A percentile compares a stretch with the other conserved stretches of the same genome.
Conservation (phyloP, 257 asterid genomes). For the Nicotiana sylvestris region DNA sequence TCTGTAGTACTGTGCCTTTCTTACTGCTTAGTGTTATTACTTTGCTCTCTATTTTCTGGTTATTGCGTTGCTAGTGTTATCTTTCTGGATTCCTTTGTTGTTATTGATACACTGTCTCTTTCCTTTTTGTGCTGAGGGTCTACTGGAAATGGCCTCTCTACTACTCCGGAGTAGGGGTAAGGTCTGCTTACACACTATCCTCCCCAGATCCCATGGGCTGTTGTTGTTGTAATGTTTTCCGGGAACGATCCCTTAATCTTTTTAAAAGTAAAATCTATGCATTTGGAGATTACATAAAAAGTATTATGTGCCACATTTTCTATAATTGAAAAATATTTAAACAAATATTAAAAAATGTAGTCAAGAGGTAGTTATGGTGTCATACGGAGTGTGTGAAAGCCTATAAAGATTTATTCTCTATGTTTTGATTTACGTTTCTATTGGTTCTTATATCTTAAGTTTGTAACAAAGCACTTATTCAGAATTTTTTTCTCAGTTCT, state of each 20-base stretch:
- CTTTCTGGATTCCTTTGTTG: too few species aligned
- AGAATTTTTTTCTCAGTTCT: conserved; percentile 51
- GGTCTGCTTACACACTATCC: too few species aligned
- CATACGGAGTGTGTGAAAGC: background rate
- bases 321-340: background rate
- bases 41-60: too few species aligned
- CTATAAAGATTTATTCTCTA: conserved; percentile 3
- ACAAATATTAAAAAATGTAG: background rate
- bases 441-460: background rate
- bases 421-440: background rate
- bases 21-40: too few species aligned
- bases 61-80: too few species aligned
- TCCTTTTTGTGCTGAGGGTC: too few species aligned
- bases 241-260: background rate
- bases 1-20: too few species aligned
- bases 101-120: too few species aligned
- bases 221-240: too few species aligned
- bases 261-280: background rate
- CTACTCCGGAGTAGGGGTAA: too few species aligned
- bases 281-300: background rate
- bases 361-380: background rate
- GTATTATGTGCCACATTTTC: background rate
- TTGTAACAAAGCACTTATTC: conserved; percentile 19
- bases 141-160: too few species aligned
- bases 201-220: too few species aligned